These are phyloP conservation scores for Anthracocystis setariae DNA, from an alignment of 1,284 basidiomycete genomes.

Conservation along the genomic window DNA sequence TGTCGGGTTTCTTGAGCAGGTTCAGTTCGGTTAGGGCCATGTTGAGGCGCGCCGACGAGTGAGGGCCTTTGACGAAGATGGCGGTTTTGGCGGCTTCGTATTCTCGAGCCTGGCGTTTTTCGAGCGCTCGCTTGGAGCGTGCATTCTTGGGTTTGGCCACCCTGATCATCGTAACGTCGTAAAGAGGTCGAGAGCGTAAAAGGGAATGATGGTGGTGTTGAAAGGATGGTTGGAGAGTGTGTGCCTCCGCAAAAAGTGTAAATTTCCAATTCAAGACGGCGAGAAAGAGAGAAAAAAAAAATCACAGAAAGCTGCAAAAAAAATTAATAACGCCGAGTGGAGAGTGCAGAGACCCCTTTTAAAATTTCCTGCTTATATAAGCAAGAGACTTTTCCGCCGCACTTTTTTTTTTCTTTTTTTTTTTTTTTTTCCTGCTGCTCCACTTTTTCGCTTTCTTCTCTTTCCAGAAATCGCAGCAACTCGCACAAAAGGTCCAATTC, in stretches of 20 bases:
- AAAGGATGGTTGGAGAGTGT: background rate
- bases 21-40: slow-evolving; percentile 80
- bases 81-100: slow-evolving; percentile 81
- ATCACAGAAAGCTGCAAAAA: background rate
- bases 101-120: slow-evolving; percentile 86
- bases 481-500: too few relatives aligned
- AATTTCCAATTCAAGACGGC: background rate
- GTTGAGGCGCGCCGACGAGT: slow-evolving; percentile 82
- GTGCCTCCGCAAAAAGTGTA: background rate
- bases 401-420: slow-evolving; percentile 6
- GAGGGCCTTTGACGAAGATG: slow-evolving; percentile 89
- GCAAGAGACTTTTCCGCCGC: slow-evolving; percentile 11
- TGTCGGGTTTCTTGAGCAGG: slow-evolving; percentile 71
- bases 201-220: background rate
- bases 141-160: slow-evolving; percentile 89
- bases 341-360: slow-evolving; percentile 7
- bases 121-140: slow-evolving; percentile 90
- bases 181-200: background rate
- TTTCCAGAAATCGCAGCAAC: slow-evolving; percentile 4
- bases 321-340: too few relatives aligned
- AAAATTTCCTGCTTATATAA: slow-evolving; percentile 26
- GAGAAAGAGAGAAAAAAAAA: slow-evolving; percentile 10
- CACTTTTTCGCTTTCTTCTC: slow-evolving; percentile 3
- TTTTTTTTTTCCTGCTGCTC: slow-evolving; percentile 11
- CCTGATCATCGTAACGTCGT: slow-evolving; percentile 48